These are phyloP conservation scores for Apiotrichum laibachii DNA, from an alignment of 1,284 basidiomycete species.

Conservation along the genomic window DNA sequence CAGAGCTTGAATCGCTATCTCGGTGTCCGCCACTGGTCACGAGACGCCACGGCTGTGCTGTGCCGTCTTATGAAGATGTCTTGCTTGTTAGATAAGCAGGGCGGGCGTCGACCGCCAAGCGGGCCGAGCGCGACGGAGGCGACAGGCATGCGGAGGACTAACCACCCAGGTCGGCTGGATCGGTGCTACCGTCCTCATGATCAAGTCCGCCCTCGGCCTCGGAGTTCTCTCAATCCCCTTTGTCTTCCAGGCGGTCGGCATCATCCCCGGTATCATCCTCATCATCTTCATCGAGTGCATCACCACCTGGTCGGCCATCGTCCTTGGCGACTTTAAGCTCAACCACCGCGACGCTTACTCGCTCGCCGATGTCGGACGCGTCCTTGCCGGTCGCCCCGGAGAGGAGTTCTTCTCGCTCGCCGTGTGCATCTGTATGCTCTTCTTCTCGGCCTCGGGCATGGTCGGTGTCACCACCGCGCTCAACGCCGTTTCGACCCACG, in stretches of 20 bases:
- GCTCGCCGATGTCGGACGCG: conserved; percentile 33
- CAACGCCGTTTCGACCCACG: conserved; percentile 47
- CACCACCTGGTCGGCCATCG: conserved; percentile 33
- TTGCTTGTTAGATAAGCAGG: too few relatives aligned
- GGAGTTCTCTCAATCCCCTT: conserved; percentile 61
- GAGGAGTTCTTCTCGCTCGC: conserved; percentile 22
- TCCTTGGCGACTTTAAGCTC: conserved; percentile 28
- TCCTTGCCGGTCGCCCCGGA: conserved; percentile 17
- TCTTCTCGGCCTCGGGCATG: conserved; percentile 25
- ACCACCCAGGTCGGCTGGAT: conserved; percentile 18
- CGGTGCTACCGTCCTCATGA: conserved; percentile 56
- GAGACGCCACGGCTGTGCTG: too few relatives aligned
- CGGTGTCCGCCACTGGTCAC: too few relatives aligned
- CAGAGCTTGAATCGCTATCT: too few relatives aligned
- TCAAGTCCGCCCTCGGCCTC: conserved; percentile 61
- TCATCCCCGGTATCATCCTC: conserved; percentile 58
- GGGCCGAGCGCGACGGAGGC: too few relatives aligned
- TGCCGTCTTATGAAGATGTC: too few relatives aligned
- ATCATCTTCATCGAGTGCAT: conserved; percentile 48
- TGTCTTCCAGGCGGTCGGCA: conserved; percentile 58
- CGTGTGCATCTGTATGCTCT: conserved; percentile 19
- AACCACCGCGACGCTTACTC: conserved; percentile 28
- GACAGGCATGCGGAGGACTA: too few relatives aligned
- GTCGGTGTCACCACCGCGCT: conserved; percentile 49
- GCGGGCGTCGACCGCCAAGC: too few relatives aligned